These are phyloP conservation scores for Trametes cubensis DNA, from an alignment of 768 basidiomycete genomes.

Conservation along the genomic window DNA sequence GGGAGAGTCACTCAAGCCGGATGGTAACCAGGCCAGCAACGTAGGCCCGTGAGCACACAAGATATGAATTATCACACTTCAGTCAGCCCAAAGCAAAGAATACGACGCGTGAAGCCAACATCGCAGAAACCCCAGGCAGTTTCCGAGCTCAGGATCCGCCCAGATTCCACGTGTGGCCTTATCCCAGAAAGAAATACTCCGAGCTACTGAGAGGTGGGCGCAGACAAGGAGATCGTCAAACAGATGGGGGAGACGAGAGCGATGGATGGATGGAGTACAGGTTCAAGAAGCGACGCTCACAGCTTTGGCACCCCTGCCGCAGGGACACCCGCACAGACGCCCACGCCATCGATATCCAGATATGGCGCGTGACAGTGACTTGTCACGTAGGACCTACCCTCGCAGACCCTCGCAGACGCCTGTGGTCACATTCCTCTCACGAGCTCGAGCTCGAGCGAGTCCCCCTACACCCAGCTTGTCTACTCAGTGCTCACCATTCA, in stretches of 20 bases:
- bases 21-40: neutral
- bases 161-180: neutral
- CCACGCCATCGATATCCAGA: neutral
- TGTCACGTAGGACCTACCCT: too few species aligned
- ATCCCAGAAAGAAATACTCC: neutral
- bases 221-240: neutral
- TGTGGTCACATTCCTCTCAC: too few species aligned
- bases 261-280: neutral
- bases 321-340: too few species aligned
- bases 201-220: neutral
- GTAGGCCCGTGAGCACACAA: slow-evolving; percentile 6
- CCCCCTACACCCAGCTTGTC: too few species aligned
- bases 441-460: too few species aligned
- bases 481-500: too few species aligned
- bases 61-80: neutral
- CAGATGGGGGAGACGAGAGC: neutral
- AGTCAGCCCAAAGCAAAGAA: slow-evolving; percentile 1
- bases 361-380: too few species aligned
- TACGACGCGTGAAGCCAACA: neutral
- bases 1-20: neutral
- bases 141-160: neutral
- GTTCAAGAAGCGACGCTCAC: neutral
- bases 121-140: neutral
- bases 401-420: too few species aligned
- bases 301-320: neutral